A percentile compares a stretch with the other conserved stretches of the same genome.
These are phyloP conservation scores for Hamigera avellanea DNA, from an alignment of 495 filamentous ascomycete genomes.

Conservation along the genomic window DNA sequence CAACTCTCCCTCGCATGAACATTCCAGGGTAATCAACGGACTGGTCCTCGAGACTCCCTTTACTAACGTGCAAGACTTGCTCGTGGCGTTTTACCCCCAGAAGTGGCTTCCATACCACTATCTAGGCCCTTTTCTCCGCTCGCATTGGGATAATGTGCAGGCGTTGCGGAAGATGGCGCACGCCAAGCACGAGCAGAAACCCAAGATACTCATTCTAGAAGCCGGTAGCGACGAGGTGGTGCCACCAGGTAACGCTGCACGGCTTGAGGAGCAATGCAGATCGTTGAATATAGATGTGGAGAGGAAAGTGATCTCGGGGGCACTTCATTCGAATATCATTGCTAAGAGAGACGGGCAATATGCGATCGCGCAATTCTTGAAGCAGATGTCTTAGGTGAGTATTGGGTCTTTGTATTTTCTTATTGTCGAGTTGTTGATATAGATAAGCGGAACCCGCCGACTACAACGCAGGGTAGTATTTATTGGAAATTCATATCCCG, in stretches of 20 bases:
- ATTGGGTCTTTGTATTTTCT: no score
- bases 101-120: constrained; percentile 72
- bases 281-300: constrained; percentile 10
- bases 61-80: constrained; percentile 58
- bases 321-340: constrained; percentile 30
- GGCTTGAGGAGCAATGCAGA: constrained; percentile 24
- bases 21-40: constrained; percentile 12
- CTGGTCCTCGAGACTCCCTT: constrained; percentile 64
- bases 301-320: constrained; percentile 15
- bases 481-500: no score
- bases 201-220: constrained; percentile 36
- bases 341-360: constrained; percentile 16
- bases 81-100: constrained; percentile 65
- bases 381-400: background rate
- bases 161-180: constrained; percentile 31
- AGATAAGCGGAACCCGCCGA: background rate
- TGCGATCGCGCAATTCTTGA: constrained; percentile 12
- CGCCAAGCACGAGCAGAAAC: constrained; percentile 6
- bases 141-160: constrained; percentile 35
- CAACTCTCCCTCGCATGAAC: background rate
- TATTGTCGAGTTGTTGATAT: no score
- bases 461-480: no score
- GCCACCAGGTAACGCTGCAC: constrained; percentile 33
- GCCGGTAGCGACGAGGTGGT: constrained; percentile 54
- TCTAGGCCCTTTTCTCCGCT: constrained; percentile 42